Percentiles rank a stretch among this genome's conserved stretches.
Conservation (phyloP, 768 basidiomycete genomes). For the Suillus bovinus region DNA sequence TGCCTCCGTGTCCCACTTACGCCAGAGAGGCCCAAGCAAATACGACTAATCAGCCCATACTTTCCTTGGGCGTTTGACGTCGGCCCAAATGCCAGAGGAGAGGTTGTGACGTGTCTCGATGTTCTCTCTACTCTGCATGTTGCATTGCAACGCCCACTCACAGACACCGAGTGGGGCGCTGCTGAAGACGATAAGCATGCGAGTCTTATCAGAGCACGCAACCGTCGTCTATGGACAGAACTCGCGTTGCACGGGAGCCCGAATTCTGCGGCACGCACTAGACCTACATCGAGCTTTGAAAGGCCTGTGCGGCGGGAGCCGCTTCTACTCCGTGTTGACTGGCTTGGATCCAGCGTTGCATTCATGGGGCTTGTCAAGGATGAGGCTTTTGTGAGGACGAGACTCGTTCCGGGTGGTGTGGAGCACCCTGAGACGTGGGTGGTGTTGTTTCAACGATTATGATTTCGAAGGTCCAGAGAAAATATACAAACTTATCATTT, state of each 20-base stretch:
- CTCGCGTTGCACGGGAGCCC: not conserved
- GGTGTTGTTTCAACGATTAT: too few relatives aligned
- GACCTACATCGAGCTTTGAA: not conserved
- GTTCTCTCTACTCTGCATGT: not conserved
- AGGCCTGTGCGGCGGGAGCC: not conserved
- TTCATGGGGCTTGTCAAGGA: conserved; percentile 9
- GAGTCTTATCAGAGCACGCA: conserved; percentile 5
- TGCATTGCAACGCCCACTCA: conserved; percentile 8
- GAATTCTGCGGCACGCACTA: not conserved
- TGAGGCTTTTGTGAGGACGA: conserved; percentile 1
- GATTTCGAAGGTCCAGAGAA: too few relatives aligned
- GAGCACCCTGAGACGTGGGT: not conserved
- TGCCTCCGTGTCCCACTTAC: conserved; percentile 6
- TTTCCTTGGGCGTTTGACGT: conserved; percentile 14
- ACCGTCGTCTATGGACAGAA: not conserved
- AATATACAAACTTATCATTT: too few relatives aligned
- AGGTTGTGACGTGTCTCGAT: conserved; percentile 7
- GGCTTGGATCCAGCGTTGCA: conserved; percentile 9
- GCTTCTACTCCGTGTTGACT: conserved; percentile 11
- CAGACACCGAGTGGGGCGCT: conserved; percentile 7
- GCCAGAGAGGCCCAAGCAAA: not conserved
- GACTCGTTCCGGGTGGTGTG: conserved; percentile 6
- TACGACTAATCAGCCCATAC: conserved; percentile 8
- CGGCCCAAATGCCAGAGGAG: not conserved
- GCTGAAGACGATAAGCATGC: not conserved